Evolutionary conservation across 108 stramenopile genomes (phyloP).

Genomic region (Cyclotella kingstonii): DNA sequence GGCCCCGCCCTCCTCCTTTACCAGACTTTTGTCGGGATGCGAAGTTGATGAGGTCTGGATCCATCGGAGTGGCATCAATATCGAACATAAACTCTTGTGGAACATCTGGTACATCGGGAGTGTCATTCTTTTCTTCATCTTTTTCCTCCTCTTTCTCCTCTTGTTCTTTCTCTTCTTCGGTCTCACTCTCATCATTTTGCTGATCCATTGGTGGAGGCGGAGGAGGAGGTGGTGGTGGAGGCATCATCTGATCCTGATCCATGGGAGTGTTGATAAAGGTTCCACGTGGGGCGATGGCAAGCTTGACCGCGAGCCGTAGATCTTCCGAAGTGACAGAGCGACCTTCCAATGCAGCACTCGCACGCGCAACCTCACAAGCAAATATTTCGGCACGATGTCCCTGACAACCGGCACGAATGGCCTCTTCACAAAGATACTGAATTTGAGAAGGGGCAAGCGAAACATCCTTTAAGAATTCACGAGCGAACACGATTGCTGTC

Average conservation of each 20-base stretch:
- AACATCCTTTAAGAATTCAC: constrained; percentile 86
- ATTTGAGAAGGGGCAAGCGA: constrained; percentile 83
- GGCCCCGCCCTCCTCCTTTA: constrained; percentile 93
- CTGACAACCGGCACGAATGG: constrained; percentile 92
- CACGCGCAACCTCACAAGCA: constrained; percentile 88
- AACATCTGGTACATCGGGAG: constrained; percentile 83
- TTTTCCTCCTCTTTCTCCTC: constrained; percentile 84
- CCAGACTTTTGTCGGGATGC: constrained; percentile 73
- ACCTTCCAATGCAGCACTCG: constrained; percentile 92
- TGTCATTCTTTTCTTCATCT: constrained; percentile 71
- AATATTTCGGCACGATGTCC: constrained; percentile 97
- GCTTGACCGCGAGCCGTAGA: constrained; percentile 87
- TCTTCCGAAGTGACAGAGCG: constrained; percentile 84
- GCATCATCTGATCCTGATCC: constrained; percentile 77
- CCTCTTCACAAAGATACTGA: constrained; percentile 95
- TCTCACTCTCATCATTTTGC: constrained; percentile 71
- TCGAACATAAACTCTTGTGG: constrained; percentile 99
- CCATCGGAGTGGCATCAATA: constrained; percentile 92
- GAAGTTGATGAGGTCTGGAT: constrained; percentile 93
- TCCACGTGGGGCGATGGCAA: constrained; percentile 94
- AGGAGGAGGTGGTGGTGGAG: constrained; percentile 91
- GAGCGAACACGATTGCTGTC: constrained; percentile 92
- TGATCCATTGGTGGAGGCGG: constrained; percentile 90
- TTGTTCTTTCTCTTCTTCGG: constrained; percentile 78
- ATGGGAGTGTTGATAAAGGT: constrained; percentile 89